These are phyloP conservation scores for Sugiyamaella smithiae DNA, from an alignment of 805 yeast species.

Conservation along the genomic window DNA sequence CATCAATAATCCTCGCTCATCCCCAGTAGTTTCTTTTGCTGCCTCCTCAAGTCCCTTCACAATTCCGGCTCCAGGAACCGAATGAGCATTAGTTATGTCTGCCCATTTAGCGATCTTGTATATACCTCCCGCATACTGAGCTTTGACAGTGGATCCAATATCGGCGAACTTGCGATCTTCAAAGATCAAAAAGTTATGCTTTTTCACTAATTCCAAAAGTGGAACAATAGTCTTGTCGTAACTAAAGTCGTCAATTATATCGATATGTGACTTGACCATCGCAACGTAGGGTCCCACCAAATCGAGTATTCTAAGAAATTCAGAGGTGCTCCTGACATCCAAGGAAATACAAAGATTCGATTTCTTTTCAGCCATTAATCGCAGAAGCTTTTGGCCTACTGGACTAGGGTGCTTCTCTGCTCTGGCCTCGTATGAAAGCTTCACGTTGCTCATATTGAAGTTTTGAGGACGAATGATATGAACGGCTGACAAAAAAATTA, in stretches of 20 bases:
- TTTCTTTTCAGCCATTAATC: conserved; percentile 72
- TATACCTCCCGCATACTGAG: conserved; percentile 88
- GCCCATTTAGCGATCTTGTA: conserved; percentile 91
- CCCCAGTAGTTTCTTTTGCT: conserved; percentile 58
- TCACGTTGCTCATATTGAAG: conserved; percentile 11
- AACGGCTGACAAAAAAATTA: too few species aligned
- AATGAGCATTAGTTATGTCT: conserved; percentile 96
- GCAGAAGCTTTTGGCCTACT: conserved; percentile 71
- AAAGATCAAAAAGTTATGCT: conserved; percentile 85
- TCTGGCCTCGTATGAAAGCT: conserved; percentile 57
- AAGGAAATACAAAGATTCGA: conserved; percentile 93
- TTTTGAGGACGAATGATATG: too few species aligned
- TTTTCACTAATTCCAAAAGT: conserved; percentile 63
- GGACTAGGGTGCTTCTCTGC: conserved; percentile 71
- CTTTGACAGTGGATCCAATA: conserved; percentile 94
- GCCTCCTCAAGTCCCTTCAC: conserved; percentile 86
- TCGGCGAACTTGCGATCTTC: conserved; percentile 99
- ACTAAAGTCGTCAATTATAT: conserved; percentile 84
- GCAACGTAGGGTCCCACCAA: conserved; percentile 88
- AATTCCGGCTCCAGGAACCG: conserved; percentile 93
- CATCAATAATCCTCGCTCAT: conserved; percentile 81
- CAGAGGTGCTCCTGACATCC: conserved; percentile 79
- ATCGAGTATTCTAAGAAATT: conserved; percentile 70
- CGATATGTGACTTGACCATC: conserved; percentile 91
- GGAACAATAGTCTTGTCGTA: conserved; percentile 79